Percentiles rank a stretch among this genome's conserved stretches.
Conservation (phyloP, 106 monocot species). For the Gastrodia elata region DNA sequence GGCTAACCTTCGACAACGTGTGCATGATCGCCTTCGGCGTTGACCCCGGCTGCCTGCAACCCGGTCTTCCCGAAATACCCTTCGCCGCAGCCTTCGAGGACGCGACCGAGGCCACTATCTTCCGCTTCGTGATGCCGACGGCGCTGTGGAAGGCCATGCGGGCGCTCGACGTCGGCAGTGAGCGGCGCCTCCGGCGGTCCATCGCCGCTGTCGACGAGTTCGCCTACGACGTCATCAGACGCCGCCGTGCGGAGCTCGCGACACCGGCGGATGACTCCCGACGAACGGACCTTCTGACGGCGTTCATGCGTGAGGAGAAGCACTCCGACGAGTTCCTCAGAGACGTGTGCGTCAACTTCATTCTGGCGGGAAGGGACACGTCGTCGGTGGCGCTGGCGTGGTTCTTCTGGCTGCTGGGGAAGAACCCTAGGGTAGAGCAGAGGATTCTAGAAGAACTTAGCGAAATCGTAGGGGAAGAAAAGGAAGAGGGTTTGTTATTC, state of each 20-base stretch:
- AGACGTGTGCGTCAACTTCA: conserved; percentile 94
- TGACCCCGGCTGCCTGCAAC: conserved; percentile 78
- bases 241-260: conserved; percentile 52
- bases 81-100: conserved; percentile 90
- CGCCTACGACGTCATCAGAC: conserved; percentile 64
- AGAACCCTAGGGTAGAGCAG: conserved; percentile 32
- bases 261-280: background rate
- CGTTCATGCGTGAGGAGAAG: conserved; percentile 44
- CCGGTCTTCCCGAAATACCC: conserved; percentile 71
- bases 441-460: conserved; percentile 39
- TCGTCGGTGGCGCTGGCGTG: conserved; percentile 92
- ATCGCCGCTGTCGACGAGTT: conserved; percentile 58
- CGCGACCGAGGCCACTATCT: conserved; percentile 72
- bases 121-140: conserved; percentile 73
- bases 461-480: conserved; percentile 21
- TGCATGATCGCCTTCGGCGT: conserved; percentile 94
- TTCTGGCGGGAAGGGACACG: conserved; percentile 94
- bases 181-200: conserved; percentile 36
- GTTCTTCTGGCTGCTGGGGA: conserved; percentile 69
- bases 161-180: conserved; percentile 35
- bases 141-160: conserved; percentile 54
- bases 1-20: conserved; percentile 97
- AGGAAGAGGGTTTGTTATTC: conserved; percentile 22
- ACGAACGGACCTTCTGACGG: conserved; percentile 63
- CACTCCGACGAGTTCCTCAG: conserved; percentile 79